phyloP scores from a whole-genome alignment of 345 rosid species.

The Citrus mangshanensis region DNA sequence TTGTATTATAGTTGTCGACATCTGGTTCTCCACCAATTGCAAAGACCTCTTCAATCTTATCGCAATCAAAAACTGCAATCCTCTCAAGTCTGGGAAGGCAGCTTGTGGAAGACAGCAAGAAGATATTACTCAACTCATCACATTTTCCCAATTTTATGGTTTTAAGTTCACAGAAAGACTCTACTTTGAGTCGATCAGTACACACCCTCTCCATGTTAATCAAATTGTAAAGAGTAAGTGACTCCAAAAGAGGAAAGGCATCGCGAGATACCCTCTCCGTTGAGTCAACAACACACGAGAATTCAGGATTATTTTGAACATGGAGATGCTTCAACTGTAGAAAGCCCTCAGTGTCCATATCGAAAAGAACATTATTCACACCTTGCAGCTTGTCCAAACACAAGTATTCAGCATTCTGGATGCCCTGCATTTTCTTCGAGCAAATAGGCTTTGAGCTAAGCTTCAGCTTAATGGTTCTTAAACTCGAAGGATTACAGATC shows the following conservation, averaged over 20 bases:
- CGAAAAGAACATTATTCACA: too few relatives aligned
- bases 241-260: slow-evolving; percentile 13
- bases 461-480: too few relatives aligned
- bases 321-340: not conserved
- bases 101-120: not conserved
- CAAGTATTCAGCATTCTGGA: not conserved
- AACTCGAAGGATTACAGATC: too few relatives aligned
- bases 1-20: not conserved
- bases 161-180: slow-evolving; percentile 14
- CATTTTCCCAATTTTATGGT: not conserved
- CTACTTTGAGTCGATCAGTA: not conserved
- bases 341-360: too few relatives aligned
- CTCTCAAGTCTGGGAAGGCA: slow-evolving; percentile 14
- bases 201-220: slow-evolving; percentile 4
- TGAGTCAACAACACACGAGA: not conserved
- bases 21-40: not conserved
- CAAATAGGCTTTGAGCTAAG: too few relatives aligned
- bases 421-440: too few relatives aligned
- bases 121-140: not conserved
- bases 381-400: too few relatives aligned
- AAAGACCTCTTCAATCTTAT: slow-evolving; percentile 13
- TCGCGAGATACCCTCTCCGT: not conserved
- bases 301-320: not conserved
- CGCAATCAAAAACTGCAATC: slow-evolving; percentile 11
- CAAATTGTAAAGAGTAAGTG: slow-evolving; percentile 5